Evolutionary conservation across 345 rosid species (phyloP), one percentile per base, ranked within the genome.

Genomic region (Eucalyptus guilfoylei): DNA sequence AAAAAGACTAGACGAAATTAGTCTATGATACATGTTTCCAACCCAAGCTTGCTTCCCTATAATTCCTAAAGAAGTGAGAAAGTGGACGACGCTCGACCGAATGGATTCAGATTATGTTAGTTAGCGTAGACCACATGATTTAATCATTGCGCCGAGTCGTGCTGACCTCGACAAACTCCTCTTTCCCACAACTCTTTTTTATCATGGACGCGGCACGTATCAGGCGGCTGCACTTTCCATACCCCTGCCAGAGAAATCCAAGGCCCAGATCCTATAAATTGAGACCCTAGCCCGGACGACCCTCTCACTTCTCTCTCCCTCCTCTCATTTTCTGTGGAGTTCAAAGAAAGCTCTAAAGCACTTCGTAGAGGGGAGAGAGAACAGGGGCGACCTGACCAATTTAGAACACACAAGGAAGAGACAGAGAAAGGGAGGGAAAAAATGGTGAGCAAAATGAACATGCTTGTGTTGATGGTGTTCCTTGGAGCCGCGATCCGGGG

Each of bases 361-460:
- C 88, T 81, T 87, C 62, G 47, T 26, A 17, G 52, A 49, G 10
- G 69, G 49, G 64, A 62, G 32, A 85, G 21, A n/a, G 76, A n/a
- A 64, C 92, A 89, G 95, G 94, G 93, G 92, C 90, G 93, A 90
- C 90, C 91, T 58, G 55, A 62, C 34, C 76, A 48, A 24, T 34
- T 87, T 26, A 85, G 91, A 91, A 90, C 94, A 92, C 95, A 72
- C 24, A 11, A 9, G 21, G 90, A 34, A 91, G 93, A 94, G 92
- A 87, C 6, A 23, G 10, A 11, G 40, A 40, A 58, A 72, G 80
- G 44, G 34, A 67, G 52, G 83, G 11, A 15, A 32, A 40, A 37
- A 72, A 72, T 72, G 83, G 83, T 72, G 83, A 88, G 87, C 44
- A 90, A 5, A 67, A 80, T 86, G 42, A 90, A 42, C 87, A 60